Percentiles rank a stretch among this genome's conserved stretches.
These are phyloP conservation scores for Penicillium alfredii DNA, from an alignment of 495 filamentous ascomycete species.

Conservation along the genomic window DNA sequence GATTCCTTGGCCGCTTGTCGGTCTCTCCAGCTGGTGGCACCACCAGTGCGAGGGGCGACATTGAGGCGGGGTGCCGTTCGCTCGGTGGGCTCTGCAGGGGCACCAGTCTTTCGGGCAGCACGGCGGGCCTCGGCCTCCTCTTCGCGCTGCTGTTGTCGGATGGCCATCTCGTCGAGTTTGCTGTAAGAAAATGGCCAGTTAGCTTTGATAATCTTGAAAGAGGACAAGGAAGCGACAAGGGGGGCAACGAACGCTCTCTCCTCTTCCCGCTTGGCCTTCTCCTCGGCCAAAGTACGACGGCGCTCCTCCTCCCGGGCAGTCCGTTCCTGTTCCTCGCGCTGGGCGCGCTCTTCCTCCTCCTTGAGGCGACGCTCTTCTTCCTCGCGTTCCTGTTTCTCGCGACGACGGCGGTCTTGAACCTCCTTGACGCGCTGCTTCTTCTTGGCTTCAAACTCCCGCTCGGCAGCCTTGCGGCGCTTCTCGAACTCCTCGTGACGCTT, in stretches of 20 bases:
- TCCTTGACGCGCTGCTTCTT: conserved; percentile 83
- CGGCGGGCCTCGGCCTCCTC: conserved; percentile 60
- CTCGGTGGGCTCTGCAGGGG: conserved; percentile 49
- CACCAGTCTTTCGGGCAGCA: conserved; percentile 38
- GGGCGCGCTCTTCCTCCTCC: conserved; percentile 81
- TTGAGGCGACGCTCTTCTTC: conserved; percentile 64
- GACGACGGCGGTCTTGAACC: conserved; percentile 60
- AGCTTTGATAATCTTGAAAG: conserved; percentile 2
- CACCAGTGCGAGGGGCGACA: conserved; percentile 50
- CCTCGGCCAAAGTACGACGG: conserved; percentile 53
- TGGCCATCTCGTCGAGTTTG: conserved; percentile 60
- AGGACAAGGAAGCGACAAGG: not conserved
- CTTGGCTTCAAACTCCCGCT: conserved; percentile 83
- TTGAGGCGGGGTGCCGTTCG: conserved; percentile 60
- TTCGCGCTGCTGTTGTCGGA: conserved; percentile 61
- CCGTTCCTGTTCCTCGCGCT: conserved; percentile 77
- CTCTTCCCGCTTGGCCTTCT: conserved; percentile 77
- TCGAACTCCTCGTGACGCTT: conserved; percentile 93
- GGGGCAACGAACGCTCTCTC: conserved; percentile 60
- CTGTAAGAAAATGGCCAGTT: no score
- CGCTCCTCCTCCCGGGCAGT: conserved; percentile 66
- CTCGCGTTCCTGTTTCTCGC: conserved; percentile 75
- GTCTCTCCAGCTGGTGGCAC: conserved; percentile 77
- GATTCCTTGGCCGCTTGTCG: conserved; percentile 62
- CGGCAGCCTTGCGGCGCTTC: conserved; percentile 79